Base-by-base conservation (phyloP, 371 early-diverging fungal species). In the Actinomortierella ambigua region DNA sequence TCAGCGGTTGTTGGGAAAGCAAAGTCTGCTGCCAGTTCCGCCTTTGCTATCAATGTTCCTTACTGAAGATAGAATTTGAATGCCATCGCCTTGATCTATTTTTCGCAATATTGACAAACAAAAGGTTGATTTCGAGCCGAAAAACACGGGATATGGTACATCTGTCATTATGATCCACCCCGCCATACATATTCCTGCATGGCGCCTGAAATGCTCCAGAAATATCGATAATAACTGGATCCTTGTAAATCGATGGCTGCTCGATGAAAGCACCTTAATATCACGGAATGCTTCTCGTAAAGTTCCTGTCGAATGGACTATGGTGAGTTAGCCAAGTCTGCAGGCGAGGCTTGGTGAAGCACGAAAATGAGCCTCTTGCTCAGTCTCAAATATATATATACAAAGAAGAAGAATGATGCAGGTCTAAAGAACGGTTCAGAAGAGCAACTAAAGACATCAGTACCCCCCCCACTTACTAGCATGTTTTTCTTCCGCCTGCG, bases 301-400 rank as follows among this genome's bases (percentile, higher is more conserved):
- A 84, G 83, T 57, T 89, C 87, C 9, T 68, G 6, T 28, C 79
- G 39, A 1, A 62, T 57, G 22, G 63, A 65, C 0, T 56, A 81
- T 15, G 56, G 3, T 3, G 54, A 34, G 15, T 55, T 34, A 29
- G 55, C 61, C 54, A 28, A 73, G 14, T 57, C 73, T 18, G 46
- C 65, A 42, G 65, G 65, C 15, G 65, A 81, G 6, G 66, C 66
- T 77, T 88, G 81, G 57, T 89, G 90, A n/a, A 89, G 76, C 0
- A 84, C 76, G 61, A 87, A 89, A 34, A 89, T 85, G 68, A 85
- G 73, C 57, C 85, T 80, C 63, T 89, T 89, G 48, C 85, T 85
- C 15, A 69, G 61, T 41, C 84, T 23, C 85, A 88, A 53, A 89
- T 85, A 61, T 89, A 88, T 64, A 88, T 82, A 18, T 41, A n/a